Conservation (phyloP, 1,284 basidiomycete genomes). For the Ustilago esculenta region DNA sequence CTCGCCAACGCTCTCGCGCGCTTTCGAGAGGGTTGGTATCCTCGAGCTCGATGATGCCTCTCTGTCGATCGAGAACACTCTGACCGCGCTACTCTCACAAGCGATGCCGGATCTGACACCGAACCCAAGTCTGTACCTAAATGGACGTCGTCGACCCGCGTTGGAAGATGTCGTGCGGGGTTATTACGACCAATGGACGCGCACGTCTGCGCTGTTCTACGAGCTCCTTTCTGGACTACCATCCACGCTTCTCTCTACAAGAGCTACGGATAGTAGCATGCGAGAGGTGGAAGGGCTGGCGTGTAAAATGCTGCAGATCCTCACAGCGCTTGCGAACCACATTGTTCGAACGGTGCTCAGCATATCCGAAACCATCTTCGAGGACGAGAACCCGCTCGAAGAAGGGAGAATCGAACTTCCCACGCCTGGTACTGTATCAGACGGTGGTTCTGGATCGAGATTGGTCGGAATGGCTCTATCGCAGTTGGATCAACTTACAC, state of each 20-base stretch:
- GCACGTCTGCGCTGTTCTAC: constrained; percentile 13
- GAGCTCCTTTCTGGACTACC: constrained; percentile 18
- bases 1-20: neutral
- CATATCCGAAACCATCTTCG: constrained; percentile 30
- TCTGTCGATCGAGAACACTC: constrained; percentile 15
- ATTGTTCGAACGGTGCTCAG: constrained; percentile 21
- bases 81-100: constrained; percentile 9
- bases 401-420: constrained; percentile 11
- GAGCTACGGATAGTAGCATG: neutral
- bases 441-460: neutral
- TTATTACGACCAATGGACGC: constrained; percentile 22
- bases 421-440: neutral
- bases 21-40: constrained; percentile 28
- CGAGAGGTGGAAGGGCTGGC: constrained; percentile 12
- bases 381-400: constrained; percentile 20
- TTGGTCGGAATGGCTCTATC: constrained; percentile 23
- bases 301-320: constrained; percentile 23
- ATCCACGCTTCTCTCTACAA: neutral
- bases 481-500: constrained; percentile 23
- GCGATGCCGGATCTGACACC: constrained; percentile 25
- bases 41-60: constrained; percentile 37
- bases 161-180: constrained; percentile 20
- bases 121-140: constrained; percentile 8
- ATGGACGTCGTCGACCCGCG: constrained; percentile 9
- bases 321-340: constrained; percentile 40